Evolutionary conservation across 2,329 filamentous ascomycete species (phyloP), one percentile per base, ranked within the genome.

Genomic region (Colletotrichum gloeosporioides): DNA sequence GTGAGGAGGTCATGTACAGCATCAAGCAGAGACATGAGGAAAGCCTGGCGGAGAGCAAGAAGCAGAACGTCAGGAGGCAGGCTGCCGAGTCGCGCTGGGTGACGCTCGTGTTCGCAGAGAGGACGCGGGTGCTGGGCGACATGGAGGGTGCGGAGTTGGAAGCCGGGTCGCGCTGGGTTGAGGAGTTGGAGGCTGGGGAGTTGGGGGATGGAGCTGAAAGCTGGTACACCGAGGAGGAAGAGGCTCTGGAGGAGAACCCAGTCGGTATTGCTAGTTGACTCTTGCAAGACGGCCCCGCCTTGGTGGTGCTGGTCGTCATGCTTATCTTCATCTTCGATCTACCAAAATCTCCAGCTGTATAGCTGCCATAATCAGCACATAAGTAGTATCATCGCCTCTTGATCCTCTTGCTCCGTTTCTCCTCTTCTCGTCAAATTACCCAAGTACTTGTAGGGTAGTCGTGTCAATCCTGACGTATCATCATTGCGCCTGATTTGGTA

Each of bases 11-110:
- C 71, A 86, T 87, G 82, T 84, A 87, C 31, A 85, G 85, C 39
- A 81, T 82, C 68, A 84, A 82, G 69, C 78, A 79, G 34, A 80
- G 84, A 22, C 76, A 85, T 29, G 77, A 79, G 18, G 82, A 80
- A 12, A 76, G 44, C 3, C 68, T 80, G 13, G 79, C 81, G 3
- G 81, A 82, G 22, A 82, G 81, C 61, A 81, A 82, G 64, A 79
- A 78, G 18, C 85, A 84, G 18, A 80, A 85, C 29, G 75, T 77
- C 53, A 82, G 78, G 67, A 83, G 82, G 34, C 84, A 84, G 64
- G 78, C 78, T 8, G 88, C 87, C 0, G 89, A 91, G 83, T 81
- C 84, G 73, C 83, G 81, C 72, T 92, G 90, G 90, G 80, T 87
- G 29, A 82, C 83, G 44, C 83, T 85, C 57, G 86, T 90, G 5